Evolutionary conservation across 148 eudicot genomes (phyloP).

Genomic region (Rhododendron ferrugineum): DNA sequence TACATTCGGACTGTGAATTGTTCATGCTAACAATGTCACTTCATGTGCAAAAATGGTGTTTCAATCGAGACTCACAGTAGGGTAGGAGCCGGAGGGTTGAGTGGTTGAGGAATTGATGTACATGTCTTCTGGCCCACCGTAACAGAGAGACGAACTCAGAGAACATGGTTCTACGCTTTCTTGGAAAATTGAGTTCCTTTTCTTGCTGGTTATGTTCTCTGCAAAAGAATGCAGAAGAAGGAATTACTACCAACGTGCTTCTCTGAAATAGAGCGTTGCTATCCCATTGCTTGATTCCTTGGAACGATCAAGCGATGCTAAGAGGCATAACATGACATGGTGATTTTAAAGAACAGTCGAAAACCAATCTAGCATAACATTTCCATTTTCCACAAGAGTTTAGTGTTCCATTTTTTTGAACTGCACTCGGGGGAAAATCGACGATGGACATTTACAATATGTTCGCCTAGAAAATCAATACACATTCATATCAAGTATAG

Average conservation of each 20-base stretch:
- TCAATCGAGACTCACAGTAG: slow-evolving; percentile 17
- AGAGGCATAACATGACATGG: neutral
- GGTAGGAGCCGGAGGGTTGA: slow-evolving; percentile 7
- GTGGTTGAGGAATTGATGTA: slow-evolving; percentile 15
- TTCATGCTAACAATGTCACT: neutral
- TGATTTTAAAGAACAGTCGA: too few species aligned
- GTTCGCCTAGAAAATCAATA: too few species aligned
- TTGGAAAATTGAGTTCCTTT: slow-evolving; percentile 16
- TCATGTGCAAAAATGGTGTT: neutral
- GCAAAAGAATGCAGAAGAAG: neutral
- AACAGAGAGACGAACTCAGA: slow-evolving; percentile 31
- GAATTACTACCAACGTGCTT: neutral
- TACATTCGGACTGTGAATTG: neutral
- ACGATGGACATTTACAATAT: too few species aligned
- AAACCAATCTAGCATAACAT: neutral
- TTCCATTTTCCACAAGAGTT: neutral
- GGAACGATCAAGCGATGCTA: neutral
- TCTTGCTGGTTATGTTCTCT: slow-evolving; percentile 11
- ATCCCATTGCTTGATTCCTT: neutral
- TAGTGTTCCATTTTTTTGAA: too few species aligned
- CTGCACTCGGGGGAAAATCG: too few species aligned
- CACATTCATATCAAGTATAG: too few species aligned
- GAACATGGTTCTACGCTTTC: slow-evolving; percentile 23
- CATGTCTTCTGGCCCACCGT: slow-evolving; percentile 34
- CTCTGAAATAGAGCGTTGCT: neutral